phyloP scores from a whole-genome alignment of 2,329 filamentous ascomycete genomes.

The Malbranchea zuffiana region DNA sequence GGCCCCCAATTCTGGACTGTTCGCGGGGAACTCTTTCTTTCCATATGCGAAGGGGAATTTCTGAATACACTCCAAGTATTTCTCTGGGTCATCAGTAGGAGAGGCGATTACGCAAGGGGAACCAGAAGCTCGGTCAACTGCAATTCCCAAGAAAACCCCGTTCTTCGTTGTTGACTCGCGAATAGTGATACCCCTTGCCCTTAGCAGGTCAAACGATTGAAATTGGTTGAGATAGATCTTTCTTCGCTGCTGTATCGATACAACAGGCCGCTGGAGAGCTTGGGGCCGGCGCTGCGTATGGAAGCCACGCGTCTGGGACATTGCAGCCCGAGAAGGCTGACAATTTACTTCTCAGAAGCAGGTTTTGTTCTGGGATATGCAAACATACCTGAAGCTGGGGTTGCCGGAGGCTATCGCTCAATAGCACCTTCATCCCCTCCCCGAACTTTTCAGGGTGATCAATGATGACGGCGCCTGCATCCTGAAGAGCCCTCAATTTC shows the following conservation, averaged over 20 bases:
- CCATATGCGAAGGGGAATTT: slow-evolving; percentile 54
- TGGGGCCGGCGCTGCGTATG: slow-evolving; percentile 35
- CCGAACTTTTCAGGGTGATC: slow-evolving; percentile 69
- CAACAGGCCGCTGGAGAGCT: background rate
- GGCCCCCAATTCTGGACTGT: slow-evolving; percentile 31
- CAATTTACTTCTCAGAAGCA: background rate
- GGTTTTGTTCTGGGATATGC: background rate
- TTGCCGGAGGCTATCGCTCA: slow-evolving; percentile 34
- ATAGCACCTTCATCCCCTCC: slow-evolving; percentile 51
- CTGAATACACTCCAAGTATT: slow-evolving; percentile 35
- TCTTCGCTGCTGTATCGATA: slow-evolving; percentile 38
- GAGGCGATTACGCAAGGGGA: slow-evolving; percentile 56
- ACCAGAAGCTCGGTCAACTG: slow-evolving; percentile 52
- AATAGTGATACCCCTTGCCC: slow-evolving; percentile 39
- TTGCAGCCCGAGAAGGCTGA: slow-evolving; percentile 16
- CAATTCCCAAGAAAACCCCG: slow-evolving; percentile 49
- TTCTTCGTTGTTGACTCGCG: slow-evolving; percentile 28
- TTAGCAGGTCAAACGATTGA: slow-evolving; percentile 47
- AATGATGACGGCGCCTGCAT: slow-evolving; percentile 58
- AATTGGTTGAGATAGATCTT: slow-evolving; percentile 46
- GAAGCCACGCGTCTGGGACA: slow-evolving; percentile 39
- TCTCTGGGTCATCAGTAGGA: slow-evolving; percentile 37
- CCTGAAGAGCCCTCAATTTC: slow-evolving; percentile 58
- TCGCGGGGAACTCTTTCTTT: slow-evolving; percentile 35
- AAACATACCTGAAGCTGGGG: slow-evolving; percentile 18